A percentile compares a stretch with the other conserved stretches of the same genome.
phyloP scores from a whole-genome alignment of 1,284 basidiomycete genomes.

The Cerioporus squamosus region DNA sequence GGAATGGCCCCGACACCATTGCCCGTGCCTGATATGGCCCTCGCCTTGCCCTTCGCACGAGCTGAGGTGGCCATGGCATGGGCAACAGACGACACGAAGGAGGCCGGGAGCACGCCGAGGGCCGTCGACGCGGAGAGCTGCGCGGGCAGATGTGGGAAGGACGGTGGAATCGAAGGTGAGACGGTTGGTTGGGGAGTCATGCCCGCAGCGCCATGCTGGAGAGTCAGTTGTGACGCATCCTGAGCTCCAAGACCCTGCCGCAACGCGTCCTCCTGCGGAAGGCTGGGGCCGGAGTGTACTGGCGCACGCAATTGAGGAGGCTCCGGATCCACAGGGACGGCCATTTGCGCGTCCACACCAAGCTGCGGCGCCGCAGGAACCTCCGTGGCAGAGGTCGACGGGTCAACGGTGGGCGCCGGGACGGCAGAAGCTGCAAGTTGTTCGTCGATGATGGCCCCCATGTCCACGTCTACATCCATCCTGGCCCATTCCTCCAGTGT shows the following conservation, averaged over 20 bases:
- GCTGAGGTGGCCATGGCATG: neutral
- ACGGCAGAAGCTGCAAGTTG: neutral
- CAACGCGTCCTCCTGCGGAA: too few relatives aligned
- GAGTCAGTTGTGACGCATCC: too few relatives aligned
- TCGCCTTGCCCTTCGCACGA: conserved; percentile 20
- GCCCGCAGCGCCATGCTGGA: too few relatives aligned
- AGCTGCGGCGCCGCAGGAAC: neutral
- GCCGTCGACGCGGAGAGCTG: neutral
- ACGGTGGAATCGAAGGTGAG: too few relatives aligned
- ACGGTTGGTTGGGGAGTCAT: too few relatives aligned
- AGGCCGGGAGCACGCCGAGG: neutral
- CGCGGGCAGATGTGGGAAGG: neutral
- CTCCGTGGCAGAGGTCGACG: neutral
- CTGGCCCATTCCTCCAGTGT: conserved; percentile 26
- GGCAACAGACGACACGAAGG: neutral
- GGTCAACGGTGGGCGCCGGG: neutral
- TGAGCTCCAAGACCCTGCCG: too few relatives aligned
- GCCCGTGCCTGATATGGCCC: conserved; percentile 9
- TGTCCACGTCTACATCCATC: conserved; percentile 22
- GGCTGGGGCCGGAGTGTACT: too few relatives aligned
- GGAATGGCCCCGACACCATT: neutral
- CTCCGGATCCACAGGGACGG: too few relatives aligned
- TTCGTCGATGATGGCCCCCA: neutral
- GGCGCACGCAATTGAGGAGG: too few relatives aligned
- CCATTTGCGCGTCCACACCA: too few relatives aligned